These are phyloP conservation scores for Cucurbita moschata DNA, from an alignment of 306 rosid genomes.

Conservation along the genomic window DNA sequence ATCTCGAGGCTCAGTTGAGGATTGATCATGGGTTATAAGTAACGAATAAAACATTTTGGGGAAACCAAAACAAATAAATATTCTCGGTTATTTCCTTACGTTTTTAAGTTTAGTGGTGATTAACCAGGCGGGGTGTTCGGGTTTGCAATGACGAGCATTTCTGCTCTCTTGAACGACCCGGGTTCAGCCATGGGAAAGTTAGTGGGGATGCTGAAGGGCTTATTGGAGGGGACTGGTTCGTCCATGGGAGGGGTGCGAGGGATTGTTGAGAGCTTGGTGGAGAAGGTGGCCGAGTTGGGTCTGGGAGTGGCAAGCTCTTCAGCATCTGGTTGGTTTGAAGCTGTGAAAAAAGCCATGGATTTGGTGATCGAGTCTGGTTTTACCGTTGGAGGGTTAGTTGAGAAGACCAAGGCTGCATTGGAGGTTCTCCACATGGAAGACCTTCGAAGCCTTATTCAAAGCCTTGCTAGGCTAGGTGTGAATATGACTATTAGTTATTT, in stretches of 20 bases:
- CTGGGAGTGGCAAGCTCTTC: not conserved
- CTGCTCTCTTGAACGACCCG: not conserved
- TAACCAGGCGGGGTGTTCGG: not conserved
- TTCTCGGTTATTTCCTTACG: not conserved
- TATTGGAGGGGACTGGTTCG: not conserved
- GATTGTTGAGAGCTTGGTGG: not conserved
- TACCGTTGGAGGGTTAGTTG: not conserved
- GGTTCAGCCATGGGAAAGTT: not conserved
- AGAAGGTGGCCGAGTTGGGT: not conserved
- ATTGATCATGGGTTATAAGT: too few relatives aligned
- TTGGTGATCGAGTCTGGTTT: not conserved
- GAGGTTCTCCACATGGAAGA: not conserved
- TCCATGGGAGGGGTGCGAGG: not conserved
- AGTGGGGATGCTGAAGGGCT: not conserved
- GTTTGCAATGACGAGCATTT: not conserved
- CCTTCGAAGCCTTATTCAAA: not conserved
- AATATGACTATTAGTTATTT: not conserved
- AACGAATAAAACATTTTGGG: too few relatives aligned
- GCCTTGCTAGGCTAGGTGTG: not conserved
- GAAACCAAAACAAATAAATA: too few relatives aligned
- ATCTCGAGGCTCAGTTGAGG: too few relatives aligned
- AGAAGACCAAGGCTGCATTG: not conserved
- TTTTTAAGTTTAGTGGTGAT: not conserved
- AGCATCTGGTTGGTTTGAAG: not conserved
- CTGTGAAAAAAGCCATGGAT: not conserved